Evolutionary conservation across 2,329 filamentous ascomycete species (phyloP).

Genomic region (Colletotrichum nymphaeae): DNA sequence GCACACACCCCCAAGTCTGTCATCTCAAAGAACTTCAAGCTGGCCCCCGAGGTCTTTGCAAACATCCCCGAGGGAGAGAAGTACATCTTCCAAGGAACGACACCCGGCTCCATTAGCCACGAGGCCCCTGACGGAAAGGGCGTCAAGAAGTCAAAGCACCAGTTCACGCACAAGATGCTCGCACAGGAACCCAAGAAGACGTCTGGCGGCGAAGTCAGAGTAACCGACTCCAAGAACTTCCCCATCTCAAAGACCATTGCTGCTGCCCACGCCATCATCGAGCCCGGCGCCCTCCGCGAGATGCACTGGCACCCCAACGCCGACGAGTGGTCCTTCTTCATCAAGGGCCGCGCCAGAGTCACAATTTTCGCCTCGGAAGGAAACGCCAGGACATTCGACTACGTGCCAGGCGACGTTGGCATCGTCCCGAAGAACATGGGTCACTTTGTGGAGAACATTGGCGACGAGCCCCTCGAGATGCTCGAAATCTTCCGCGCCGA

Average conservation of each 20-base stretch:
- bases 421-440: conserved; percentile 83
- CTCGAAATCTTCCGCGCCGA: conserved; percentile 80
- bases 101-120: conserved; percentile 72
- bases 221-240: conserved; percentile 81
- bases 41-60: conserved; percentile 76
- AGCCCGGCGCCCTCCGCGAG: conserved; percentile 78
- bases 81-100: conserved; percentile 81
- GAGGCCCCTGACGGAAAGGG: conserved; percentile 71
- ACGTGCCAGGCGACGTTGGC: conserved; percentile 78
- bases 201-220: conserved; percentile 77
- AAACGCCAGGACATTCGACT: conserved; percentile 80
- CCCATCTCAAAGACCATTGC: conserved; percentile 79
- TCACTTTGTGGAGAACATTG: conserved; percentile 85
- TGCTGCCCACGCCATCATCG: conserved; percentile 77
- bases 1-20: conserved; percentile 79
- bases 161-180: conserved; percentile 79
- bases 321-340: conserved; percentile 86
- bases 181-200: conserved; percentile 74
- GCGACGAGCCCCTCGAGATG: conserved; percentile 79
- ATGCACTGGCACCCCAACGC: conserved; percentile 87
- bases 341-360: conserved; percentile 76
- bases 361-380: conserved; percentile 80
- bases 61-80: conserved; percentile 75
- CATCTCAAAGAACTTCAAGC: conserved; percentile 79
- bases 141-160: conserved; percentile 74